phyloP scores from a whole-genome alignment of 768 basidiomycete species.

The Mycena venus region DNA sequence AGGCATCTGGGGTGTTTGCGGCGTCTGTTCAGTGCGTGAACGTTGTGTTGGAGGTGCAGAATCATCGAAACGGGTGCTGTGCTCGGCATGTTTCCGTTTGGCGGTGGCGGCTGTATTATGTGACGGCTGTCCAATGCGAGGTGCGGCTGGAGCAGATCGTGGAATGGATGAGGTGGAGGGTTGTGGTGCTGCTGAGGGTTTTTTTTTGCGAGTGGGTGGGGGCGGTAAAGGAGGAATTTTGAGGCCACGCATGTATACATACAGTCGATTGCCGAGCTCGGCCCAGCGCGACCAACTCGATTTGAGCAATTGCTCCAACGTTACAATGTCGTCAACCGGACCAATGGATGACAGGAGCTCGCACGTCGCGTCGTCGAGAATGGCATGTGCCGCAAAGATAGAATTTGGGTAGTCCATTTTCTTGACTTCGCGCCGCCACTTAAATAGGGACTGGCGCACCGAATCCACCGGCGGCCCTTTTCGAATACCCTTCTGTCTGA shows the following conservation, averaged over 20 bases:
- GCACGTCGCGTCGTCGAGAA: slow-evolving; percentile 12
- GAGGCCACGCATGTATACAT: not conserved
- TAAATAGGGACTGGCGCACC: not conserved
- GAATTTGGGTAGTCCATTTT: not conserved
- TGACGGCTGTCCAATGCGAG: too few species aligned
- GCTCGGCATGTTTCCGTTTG: too few species aligned
- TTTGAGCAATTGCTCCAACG: not conserved
- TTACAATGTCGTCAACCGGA: not conserved
- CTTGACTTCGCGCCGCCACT: not conserved
- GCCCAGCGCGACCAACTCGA: slow-evolving; percentile 10
- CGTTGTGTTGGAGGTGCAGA: too few species aligned
- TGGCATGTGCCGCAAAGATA: not conserved
- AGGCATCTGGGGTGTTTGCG: too few species aligned
- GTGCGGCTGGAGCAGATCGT: not conserved
- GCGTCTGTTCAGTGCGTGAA: too few species aligned
- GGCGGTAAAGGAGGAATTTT: not conserved
- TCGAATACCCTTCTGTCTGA: not conserved
- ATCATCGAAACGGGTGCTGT: too few species aligned
- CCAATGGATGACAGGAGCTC: not conserved
- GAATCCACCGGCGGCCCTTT: not conserved
- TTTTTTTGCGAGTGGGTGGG: not conserved
- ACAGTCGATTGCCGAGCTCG: not conserved
- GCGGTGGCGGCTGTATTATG: too few species aligned
- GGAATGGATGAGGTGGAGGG: not conserved
- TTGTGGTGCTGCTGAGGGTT: not conserved